Evolutionary conservation across 1,284 basidiomycete species (phyloP).

Genomic region (Heliocybe sulcata): DNA sequence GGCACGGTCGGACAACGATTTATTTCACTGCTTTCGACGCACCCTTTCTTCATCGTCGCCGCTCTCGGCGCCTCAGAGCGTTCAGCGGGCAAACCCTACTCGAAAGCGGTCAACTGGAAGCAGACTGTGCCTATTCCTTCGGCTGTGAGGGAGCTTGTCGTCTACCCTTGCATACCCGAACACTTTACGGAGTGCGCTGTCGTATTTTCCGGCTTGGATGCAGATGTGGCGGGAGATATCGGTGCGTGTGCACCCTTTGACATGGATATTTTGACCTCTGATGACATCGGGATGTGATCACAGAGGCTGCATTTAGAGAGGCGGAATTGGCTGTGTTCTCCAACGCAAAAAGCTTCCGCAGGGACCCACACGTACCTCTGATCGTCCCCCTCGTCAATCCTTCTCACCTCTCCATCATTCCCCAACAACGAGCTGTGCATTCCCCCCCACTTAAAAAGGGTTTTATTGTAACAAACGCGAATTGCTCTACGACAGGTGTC

Average conservation of each 20-base stretch:
- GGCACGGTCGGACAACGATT: conserved; percentile 96
- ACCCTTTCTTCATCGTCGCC: conserved; percentile 89
- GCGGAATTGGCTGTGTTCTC: conserved; percentile 94
- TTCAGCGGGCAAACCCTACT: conserved; percentile 85
- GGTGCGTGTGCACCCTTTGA: conserved; percentile 43
- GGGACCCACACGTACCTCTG: conserved; percentile 93
- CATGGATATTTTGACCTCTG: not conserved
- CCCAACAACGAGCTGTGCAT: conserved; percentile 72
- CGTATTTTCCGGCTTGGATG: conserved; percentile 93
- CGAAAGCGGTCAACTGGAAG: conserved; percentile 85
- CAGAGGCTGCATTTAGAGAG: conserved; percentile 82
- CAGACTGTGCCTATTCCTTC: conserved; percentile 75
- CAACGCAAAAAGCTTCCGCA: conserved; percentile 95
- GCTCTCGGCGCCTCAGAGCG: conserved; percentile 86
- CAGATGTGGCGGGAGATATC: conserved; percentile 92
- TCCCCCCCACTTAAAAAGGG: conserved; percentile 74
- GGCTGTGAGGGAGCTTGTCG: conserved; percentile 59
- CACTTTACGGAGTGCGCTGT: conserved; percentile 81
- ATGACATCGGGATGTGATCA: not conserved
- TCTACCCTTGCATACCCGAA: conserved; percentile 76
- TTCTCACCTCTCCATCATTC: conserved; percentile 79
- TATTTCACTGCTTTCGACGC: conserved; percentile 81
- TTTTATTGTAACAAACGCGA: conserved; percentile 98
- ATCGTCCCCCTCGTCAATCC: conserved; percentile 97
- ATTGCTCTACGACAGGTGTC: conserved; percentile 94